Evolutionary conservation across 164 flowering plant genomes (phyloP).

Genomic region (Vitis rupestris): DNA sequence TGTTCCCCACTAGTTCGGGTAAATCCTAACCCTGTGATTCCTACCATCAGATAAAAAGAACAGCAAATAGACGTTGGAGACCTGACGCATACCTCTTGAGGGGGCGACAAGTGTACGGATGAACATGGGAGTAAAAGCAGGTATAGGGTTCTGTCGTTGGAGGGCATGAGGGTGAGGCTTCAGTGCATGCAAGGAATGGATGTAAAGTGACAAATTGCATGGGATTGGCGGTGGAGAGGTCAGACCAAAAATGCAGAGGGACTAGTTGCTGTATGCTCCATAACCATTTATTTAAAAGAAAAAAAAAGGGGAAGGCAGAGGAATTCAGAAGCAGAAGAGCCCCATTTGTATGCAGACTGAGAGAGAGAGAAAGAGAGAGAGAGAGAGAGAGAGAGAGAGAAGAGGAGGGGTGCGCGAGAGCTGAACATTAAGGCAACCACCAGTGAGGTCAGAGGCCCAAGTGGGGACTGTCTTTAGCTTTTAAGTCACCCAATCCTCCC

Average conservation of each 20-base stretch:
- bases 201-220: conserved; percentile 32
- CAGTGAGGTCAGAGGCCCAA: conserved; percentile 13
- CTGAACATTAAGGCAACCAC: conserved; percentile 6
- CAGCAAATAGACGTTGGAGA: background rate
- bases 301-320: background rate
- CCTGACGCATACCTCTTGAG: background rate
- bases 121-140: background rate
- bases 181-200: conserved; percentile 19
- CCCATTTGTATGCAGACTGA: conserved; percentile 15
- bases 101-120: conserved; percentile 9
- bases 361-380: too few species aligned
- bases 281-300: conserved; percentile 14
- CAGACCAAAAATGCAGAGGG: background rate
- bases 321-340: conserved; percentile 3
- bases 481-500: conserved; percentile 31
- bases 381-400: conserved; percentile 15
- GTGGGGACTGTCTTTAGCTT: conserved; percentile 30
- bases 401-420: background rate
- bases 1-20: background rate
- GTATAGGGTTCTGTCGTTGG: conserved; percentile 15
- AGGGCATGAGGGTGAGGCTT: background rate
- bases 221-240: conserved; percentile 36
- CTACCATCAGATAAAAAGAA: background rate
- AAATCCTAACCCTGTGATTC: background rate
- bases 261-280: conserved; percentile 23